Base-by-base conservation (phyloP, 73 alveolate species). In the Tetrahymena thermophila region DNA sequence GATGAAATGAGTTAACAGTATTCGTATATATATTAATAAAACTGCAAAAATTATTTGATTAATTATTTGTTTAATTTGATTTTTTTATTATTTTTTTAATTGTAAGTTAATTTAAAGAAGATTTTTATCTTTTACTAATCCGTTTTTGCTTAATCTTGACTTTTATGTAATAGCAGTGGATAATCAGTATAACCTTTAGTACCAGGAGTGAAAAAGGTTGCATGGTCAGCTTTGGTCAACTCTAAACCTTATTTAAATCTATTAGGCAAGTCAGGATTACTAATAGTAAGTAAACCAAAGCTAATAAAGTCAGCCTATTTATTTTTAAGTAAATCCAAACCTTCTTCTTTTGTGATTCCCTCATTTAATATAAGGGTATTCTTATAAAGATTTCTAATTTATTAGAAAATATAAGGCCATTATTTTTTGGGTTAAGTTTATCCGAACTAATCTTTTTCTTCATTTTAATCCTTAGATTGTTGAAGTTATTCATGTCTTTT, bases 231-330 rank as follows among this genome's bases (percentile, higher is more conserved):
- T 42, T 38, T 23, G 21, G 94, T 38, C 10, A 38, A 42, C 14
- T 35, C 83, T 56, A 31, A 85, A n/a, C 34, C 34, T 10, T 94
- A 37, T 94, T 94, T 43, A 93, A 85, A 94, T 95, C 97, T 95
- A 19, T 37, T 93, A 31, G 94, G 95, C 23, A 95, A 93, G 38
- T 95, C 97, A 55, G 97, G 97, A 56, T 95, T 95, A 0, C 94
- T 43, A 28, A 94, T 42, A 44, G 83, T 58, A 35, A 50, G 14
- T 11, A 10, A 38, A 19, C 96, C 96, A 94, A 94, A 94, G 11
- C 95, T 85, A 10, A 50, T 94, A 42, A 93, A 85, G 93, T 94
- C 95, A 44, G 93, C 43, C 19, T 85, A 15, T 35, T 94, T 94
- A 40, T 37, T n/a, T 43, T 85, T 25, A 40, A 94, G 93, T 31